Evolutionary conservation across 73 alveolate genomes (phyloP).

Genomic region (Paramecium bursaria): DNA sequence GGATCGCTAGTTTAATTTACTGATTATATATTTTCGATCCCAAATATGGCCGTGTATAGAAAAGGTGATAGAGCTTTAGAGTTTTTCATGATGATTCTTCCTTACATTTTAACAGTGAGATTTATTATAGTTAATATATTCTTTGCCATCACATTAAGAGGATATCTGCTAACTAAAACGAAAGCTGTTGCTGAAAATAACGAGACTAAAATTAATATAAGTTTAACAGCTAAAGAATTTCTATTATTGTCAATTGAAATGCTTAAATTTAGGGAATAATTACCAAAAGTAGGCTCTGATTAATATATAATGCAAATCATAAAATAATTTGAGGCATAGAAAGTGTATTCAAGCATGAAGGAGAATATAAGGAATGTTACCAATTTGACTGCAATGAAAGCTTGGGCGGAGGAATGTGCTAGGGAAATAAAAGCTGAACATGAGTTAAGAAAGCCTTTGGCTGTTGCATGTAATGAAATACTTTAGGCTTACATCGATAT

Average conservation of each 20-base stretch:
- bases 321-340: conserved; percentile 8
- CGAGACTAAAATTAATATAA: neutral
- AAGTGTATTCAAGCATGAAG: conserved; percentile 11
- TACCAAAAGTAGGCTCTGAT: conserved; percentile 41
- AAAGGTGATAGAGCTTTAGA: conserved; percentile 39
- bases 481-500: conserved; percentile 12
- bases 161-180: conserved; percentile 13
- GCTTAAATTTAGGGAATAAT: conserved; percentile 45
- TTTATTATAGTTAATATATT: conserved; percentile 47
- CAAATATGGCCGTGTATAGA: conserved; percentile 10
- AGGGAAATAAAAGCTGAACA: conserved; percentile 44
- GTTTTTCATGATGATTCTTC: conserved; percentile 29
- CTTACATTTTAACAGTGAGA: conserved; percentile 39
- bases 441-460: conserved; percentile 53
- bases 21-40: neutral
- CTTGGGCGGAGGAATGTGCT: conserved; percentile 66
- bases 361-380: conserved; percentile 42
- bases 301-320: conserved; percentile 45
- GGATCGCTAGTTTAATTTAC: conserved; percentile 8
- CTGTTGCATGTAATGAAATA: conserved; percentile 60
- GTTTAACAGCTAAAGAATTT: conserved; percentile 31
- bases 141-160: conserved; percentile 48
- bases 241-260: conserved; percentile 24
- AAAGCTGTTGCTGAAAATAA: neutral
- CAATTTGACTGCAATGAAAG: conserved; percentile 41